Percentiles rank a stretch among this genome's conserved stretches.
phyloP scores from a whole-genome alignment of 2,329 filamentous ascomycete species.

The Penicillium sp. region DNA sequence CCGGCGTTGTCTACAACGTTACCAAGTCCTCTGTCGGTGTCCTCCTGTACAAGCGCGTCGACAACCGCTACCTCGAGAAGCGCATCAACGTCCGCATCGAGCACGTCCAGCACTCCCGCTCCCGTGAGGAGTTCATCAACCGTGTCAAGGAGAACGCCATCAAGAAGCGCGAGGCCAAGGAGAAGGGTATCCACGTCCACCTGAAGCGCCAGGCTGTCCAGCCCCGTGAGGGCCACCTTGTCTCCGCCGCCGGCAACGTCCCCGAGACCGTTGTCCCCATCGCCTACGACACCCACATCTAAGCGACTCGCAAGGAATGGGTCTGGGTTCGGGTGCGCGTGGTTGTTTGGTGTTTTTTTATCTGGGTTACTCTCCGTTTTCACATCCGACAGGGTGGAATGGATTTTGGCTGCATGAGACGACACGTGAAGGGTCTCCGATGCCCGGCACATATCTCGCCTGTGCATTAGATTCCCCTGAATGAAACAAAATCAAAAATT shows the following conservation, averaged over 20 bases:
- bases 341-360: slow-evolving; percentile 40
- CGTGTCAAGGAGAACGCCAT: slow-evolving; percentile 95
- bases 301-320: slow-evolving; percentile 46
- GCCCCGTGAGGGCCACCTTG: slow-evolving; percentile 76
- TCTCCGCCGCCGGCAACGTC: slow-evolving; percentile 76
- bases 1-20: slow-evolving; percentile 97
- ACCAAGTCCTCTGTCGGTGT: slow-evolving; percentile 96
- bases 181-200: slow-evolving; percentile 79
- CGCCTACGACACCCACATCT: slow-evolving; percentile 98
- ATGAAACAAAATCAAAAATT: slow-evolving; percentile 43
- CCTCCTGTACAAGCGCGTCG: slow-evolving; percentile 99
- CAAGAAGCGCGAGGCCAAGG: slow-evolving; percentile 90
- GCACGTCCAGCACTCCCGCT: slow-evolving; percentile 93
- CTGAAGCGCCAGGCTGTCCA: slow-evolving; percentile 84
- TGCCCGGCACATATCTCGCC: slow-evolving; percentile 37
- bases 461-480: slow-evolving; percentile 47
- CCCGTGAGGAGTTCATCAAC: slow-evolving; percentile 92
- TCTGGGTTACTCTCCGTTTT: slow-evolving; percentile 32
- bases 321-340: slow-evolving; percentile 33
- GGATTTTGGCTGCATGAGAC: slow-evolving; percentile 39
- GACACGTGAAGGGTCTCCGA: slow-evolving; percentile 40
- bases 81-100: slow-evolving; percentile 98
- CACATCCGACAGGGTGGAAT: slow-evolving; percentile 26
- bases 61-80: slow-evolving; percentile 99
- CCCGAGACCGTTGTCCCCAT: slow-evolving; percentile 90